Evolutionary conservation across 441 rosid genomes (phyloP).

Genomic region (Euphorbia corollata): DNA sequence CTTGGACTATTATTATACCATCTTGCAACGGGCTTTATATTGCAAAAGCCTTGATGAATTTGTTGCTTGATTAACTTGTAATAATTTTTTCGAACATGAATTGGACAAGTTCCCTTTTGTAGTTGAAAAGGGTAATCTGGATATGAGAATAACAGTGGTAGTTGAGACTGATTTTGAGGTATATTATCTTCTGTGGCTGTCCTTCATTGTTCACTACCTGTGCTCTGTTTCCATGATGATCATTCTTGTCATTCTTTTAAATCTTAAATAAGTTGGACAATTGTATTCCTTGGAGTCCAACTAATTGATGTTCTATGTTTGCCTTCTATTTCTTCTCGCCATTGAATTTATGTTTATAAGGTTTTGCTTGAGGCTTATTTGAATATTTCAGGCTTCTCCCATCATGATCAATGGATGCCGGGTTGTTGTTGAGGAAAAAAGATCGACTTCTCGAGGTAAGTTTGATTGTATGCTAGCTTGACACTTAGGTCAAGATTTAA

Average conservation of each 20-base stretch:
- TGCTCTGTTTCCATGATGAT: neutral
- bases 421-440: slow-evolving; percentile 76
- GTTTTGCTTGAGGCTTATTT: neutral
- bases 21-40: neutral
- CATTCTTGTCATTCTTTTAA: neutral
- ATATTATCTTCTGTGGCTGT: neutral
- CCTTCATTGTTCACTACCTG: neutral
- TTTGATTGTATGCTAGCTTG: slow-evolving; percentile 11
- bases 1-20: neutral
- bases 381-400: slow-evolving; percentile 71
- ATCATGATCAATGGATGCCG: slow-evolving; percentile 56
- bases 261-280: neutral
- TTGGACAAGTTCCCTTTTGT: neutral
- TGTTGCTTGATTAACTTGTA: neutral
- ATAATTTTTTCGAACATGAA: neutral
- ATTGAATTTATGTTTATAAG: neutral
- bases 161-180: neutral
- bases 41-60: neutral
- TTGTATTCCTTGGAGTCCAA: neutral
- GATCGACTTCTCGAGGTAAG: slow-evolving; percentile 86
- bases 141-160: neutral
- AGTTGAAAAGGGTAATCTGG: neutral
- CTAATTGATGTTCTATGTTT: neutral
- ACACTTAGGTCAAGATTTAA: neutral
- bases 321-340: neutral